Percentiles rank a stretch among this genome's conserved stretches.
Evolutionary conservation across 257 asterid species (phyloP).

Genomic region (Fraxinus excelsior): DNA sequence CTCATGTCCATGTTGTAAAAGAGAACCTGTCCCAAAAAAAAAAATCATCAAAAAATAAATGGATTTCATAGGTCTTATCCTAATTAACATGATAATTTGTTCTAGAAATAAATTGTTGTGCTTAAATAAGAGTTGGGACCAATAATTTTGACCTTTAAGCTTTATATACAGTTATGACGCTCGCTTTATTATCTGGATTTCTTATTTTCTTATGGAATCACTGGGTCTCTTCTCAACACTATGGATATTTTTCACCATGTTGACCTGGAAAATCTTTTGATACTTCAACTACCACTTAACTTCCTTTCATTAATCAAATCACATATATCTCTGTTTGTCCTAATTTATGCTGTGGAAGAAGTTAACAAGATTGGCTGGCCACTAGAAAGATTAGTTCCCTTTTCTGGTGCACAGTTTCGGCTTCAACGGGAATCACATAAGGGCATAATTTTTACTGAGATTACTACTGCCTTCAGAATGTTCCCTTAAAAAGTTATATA

Average conservation of each 20-base stretch:
- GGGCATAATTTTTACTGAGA: neutral
- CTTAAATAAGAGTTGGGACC: neutral
- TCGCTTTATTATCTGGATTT: neutral
- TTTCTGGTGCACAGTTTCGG: neutral
- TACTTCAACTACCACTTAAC: neutral
- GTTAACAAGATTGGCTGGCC: neutral
- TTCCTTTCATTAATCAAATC: neutral
- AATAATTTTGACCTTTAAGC: neutral
- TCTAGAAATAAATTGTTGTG: no score
- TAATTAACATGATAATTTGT: neutral
- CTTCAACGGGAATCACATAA: neutral
- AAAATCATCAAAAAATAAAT: neutral
- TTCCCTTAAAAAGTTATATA: neutral
- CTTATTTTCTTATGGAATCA: neutral
- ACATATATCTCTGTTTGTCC: no score
- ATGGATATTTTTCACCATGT: neutral
- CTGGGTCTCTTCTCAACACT: neutral
- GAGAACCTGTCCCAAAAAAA: no score
- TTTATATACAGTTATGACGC: neutral
- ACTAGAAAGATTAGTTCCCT: neutral
- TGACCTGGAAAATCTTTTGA: neutral
- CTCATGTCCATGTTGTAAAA: neutral
- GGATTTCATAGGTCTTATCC: neutral
- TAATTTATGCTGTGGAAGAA: neutral
- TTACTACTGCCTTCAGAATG: neutral